Evolutionary conservation across 2,329 filamentous ascomycete genomes (phyloP).

Genomic region (Knoxdaviesia capensis): DNA sequence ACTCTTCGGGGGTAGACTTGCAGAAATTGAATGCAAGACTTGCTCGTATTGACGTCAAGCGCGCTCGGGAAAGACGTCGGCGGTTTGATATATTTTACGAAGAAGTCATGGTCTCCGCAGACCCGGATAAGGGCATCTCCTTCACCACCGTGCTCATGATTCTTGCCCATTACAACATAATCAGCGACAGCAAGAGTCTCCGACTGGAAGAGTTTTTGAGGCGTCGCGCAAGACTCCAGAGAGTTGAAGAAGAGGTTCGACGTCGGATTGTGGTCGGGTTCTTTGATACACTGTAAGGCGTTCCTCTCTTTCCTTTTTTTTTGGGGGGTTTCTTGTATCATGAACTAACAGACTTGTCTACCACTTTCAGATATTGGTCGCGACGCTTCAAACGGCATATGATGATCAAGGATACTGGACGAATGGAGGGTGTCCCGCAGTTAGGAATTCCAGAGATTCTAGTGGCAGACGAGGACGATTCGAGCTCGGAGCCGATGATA

Average conservation of each 20-base stretch:
- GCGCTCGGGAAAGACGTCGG: constrained; percentile 54
- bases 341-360: background rate
- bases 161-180: constrained; percentile 94
- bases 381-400: constrained; percentile 60
- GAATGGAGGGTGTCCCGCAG: constrained; percentile 60
- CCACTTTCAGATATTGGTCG: constrained; percentile 46
- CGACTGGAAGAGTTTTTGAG: constrained; percentile 88
- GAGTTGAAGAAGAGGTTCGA: constrained; percentile 85
- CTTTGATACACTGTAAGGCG: constrained; percentile 65
- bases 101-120: constrained; percentile 83
- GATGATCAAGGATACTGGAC: constrained; percentile 50
- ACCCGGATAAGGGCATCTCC: constrained; percentile 72
- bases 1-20: too few relatives aligned
- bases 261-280: constrained; percentile 83
- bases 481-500: too few relatives aligned
- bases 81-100: constrained; percentile 93
- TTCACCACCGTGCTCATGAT: constrained; percentile 91
- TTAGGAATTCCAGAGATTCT: constrained; percentile 78
- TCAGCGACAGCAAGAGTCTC: constrained; percentile 90
- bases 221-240: constrained; percentile 71
- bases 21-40: constrained; percentile 55
- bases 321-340: too few relatives aligned
- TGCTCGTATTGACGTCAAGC: constrained; percentile 48
- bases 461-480: constrained; percentile 55
- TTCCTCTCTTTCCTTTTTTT: too few relatives aligned